Conservation (phyloP, 129 eudicot species). For the Pseudognaphalium luteoalbum region DNA sequence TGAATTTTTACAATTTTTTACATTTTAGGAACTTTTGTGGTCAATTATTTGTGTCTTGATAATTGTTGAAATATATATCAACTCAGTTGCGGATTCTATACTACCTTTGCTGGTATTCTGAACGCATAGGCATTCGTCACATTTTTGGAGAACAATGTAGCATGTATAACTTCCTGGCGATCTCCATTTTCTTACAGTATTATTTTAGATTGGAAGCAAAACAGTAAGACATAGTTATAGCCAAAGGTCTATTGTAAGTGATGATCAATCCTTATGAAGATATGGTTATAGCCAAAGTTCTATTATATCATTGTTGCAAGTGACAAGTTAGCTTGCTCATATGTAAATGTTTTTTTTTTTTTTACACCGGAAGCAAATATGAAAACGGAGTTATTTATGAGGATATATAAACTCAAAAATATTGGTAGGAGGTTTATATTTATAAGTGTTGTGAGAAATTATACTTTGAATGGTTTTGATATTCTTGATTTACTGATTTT, state of each 20-base stretch:
- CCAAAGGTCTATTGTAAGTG: neutral
- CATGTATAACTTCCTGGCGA: too few species aligned
- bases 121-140: too few species aligned
- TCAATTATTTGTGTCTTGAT: neutral
- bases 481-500: neutral
- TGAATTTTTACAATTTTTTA: neutral
- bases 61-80: neutral
- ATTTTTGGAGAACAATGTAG: too few species aligned
- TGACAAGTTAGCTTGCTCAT: neutral
- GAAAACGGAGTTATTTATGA: neutral
- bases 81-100: neutral
- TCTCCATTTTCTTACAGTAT: too few species aligned
- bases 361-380: slow-evolving; percentile 14
- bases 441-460: neutral
- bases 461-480: slow-evolving; percentile 8
- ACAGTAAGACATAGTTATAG: too few species aligned
- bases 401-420: slow-evolving; percentile 1
- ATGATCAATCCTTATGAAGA: neutral
- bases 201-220: too few species aligned
- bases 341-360: neutral
- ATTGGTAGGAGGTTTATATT: neutral
- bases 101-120: too few species aligned
- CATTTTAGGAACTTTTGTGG: slow-evolving; percentile 2
- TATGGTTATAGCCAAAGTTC: too few species aligned
- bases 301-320: neutral